Evolutionary conservation across 2,329 filamentous ascomycete genomes (phyloP).

Genomic region (Pleomassaria siparia): DNA sequence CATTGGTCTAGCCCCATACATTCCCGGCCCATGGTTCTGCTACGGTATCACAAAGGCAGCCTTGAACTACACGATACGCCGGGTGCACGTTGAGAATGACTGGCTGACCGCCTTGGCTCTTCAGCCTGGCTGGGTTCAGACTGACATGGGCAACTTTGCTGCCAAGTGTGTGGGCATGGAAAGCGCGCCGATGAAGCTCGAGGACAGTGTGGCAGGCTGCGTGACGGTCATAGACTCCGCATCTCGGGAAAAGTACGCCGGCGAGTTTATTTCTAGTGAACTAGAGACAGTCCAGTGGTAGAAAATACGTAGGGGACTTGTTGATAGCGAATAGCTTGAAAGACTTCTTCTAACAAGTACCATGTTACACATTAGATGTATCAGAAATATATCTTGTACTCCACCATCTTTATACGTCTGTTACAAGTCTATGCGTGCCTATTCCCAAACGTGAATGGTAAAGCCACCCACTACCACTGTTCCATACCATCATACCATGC

Average conservation of each 20-base stretch:
- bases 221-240: slow-evolving; percentile 14
- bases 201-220: slow-evolving; percentile 12
- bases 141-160: slow-evolving; percentile 22
- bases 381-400: too few relatives aligned
- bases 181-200: slow-evolving; percentile 8
- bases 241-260: slow-evolving; percentile 8
- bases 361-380: too few relatives aligned
- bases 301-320: neutral
- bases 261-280: slow-evolving; percentile 9
- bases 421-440: too few relatives aligned
- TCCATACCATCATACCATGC: too few relatives aligned
- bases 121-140: slow-evolving; percentile 22
- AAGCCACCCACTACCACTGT: too few relatives aligned
- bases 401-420: too few relatives aligned
- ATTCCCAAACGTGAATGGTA: too few relatives aligned
- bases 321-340: too few relatives aligned
- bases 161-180: slow-evolving; percentile 10
- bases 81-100: slow-evolving; percentile 10
- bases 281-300: slow-evolving; percentile 1
- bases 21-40: slow-evolving; percentile 12
- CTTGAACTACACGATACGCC: slow-evolving; percentile 6
- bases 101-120: slow-evolving; percentile 7
- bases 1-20: slow-evolving; percentile 5
- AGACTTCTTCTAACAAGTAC: too few relatives aligned
- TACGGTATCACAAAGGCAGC: slow-evolving; percentile 17